Evolutionary conservation across 768 basidiomycete genomes (phyloP), one percentile per base, ranked within the genome.

Genomic region (Boletus pseudopeckii): DNA sequence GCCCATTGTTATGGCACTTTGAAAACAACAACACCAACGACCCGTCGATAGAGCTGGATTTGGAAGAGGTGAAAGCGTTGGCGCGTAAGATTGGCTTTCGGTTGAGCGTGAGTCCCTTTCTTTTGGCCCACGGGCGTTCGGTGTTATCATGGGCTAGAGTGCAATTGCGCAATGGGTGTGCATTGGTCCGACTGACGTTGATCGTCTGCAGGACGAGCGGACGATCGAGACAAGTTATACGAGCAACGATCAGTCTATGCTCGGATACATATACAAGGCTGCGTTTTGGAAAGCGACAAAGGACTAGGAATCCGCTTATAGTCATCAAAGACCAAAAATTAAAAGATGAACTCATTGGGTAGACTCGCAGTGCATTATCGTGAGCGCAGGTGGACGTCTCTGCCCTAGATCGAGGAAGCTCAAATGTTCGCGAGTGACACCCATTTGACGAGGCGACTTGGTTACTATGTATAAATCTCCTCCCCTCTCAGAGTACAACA

Each of bases 1-100:
- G 95, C 3, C 96, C 96, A 0, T 73, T 96, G 1, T 72, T 98
- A n/a, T 98, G 96, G 95, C 96, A 98, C 67, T 98, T 86, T 71
- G 95, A 98, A 65, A 95, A 96, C 70, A 93, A 91, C 64, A 77
- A 68, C 50, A 82, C 83, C 39, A 83, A 84, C 57, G 92, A 96
- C 58, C 79, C 84, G 0, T 92, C 90, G 1, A 78, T 98, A 34
- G 95, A 98, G 71, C 77, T 98, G 17, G 87, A 86, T 62, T 72
- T 98, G n/a, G 89, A 91, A 54, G 94, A 98, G 64, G 80, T 97
- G 36, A 96, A 93, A 65, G 69, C 71, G 0, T 77, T 98, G 7
- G 86, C 84, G 2, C 76, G 76, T 22, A 72, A 74, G 44, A 80
- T 97, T 11, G 94, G 96, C 0, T 96, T 98, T 60, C 84, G 85